Base-by-base conservation (phyloP, 306 rosid genomes). In the Styphnolobium japonicum region DNA sequence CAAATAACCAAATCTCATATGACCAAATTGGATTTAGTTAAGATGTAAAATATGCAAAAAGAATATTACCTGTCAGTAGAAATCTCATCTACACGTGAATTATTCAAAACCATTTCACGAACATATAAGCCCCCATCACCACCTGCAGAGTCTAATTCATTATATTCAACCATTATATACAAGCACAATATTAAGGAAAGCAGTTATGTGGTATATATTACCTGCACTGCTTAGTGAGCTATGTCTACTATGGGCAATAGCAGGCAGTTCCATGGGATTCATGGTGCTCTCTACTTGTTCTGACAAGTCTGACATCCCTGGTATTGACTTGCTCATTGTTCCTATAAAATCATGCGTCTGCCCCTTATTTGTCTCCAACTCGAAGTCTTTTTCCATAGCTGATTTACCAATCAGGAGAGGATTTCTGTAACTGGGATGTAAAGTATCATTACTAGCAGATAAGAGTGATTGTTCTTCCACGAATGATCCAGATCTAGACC, bases 221-320 rank as follows among this genome's bases (percentile, higher is more conserved):
- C 94, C 94, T 48, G 90, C 86, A 82, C 92, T 88, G 76, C 94
- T 85, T 75, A 84, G 49, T 37, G 94, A 90, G 82, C 92, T 90
- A 60, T 85, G 90, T 83, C 92, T 88, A 71, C 92, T 85, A 66
- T 90, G 90, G 66, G 87, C 60, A 68, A 80, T 79, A 72, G 71
- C 55, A 56, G 85, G 84, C 69, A 82, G 82, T 64, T 90, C 94
- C 85, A 78, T 66, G 15, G 75, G 21, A 80, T 80, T 79, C 81
- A 81, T 49, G 16, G 81, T 21, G 78, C 63, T 79, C 70, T 88
- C 90, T 53, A 78, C 82, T 85, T 78, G 90, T 48, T 85, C 90
- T 4, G 82, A 75, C 77, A 80, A 56, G 63, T 88, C 89, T 43
- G 87, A 78, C 27, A 83, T 77, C 40, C 85, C 90, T 27, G 89